Evolutionary conservation across 805 yeast species (phyloP).

Genomic region (Metschnikowia rubicola): DNA sequence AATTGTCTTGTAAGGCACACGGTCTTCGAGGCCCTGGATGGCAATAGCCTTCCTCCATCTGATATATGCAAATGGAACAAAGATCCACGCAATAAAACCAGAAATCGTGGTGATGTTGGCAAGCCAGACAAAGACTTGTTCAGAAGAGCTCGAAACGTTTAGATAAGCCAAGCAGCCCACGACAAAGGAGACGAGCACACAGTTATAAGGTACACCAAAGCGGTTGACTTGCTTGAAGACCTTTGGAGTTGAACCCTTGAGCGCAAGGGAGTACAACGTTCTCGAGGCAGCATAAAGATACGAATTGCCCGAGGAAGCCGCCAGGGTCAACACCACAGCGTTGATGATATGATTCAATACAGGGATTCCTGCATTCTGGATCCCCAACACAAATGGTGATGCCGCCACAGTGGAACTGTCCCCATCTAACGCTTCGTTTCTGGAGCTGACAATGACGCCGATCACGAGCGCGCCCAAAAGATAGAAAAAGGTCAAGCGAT

Average conservation of each 20-base stretch:
- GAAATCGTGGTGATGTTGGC: conserved; percentile 65
- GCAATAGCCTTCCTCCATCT: conserved; percentile 64
- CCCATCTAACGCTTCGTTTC: conserved; percentile 21
- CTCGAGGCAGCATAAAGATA: conserved; percentile 20
- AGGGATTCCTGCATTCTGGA: conserved; percentile 62
- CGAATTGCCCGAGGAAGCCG: conserved; percentile 35
- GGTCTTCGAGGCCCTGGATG: conserved; percentile 49
- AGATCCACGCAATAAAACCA: conserved; percentile 64
- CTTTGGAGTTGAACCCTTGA: conserved; percentile 17
- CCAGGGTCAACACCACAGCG: conserved; percentile 67
- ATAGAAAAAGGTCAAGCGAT: conserved; percentile 43
- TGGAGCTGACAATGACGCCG: conserved; percentile 35
- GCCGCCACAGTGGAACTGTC: conserved; percentile 50
- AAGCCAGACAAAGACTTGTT: conserved; percentile 60
- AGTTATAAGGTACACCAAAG: conserved; percentile 41
- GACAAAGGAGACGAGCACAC: conserved; percentile 31
- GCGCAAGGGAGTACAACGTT: conserved; percentile 17
- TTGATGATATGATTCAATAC: conserved; percentile 76
- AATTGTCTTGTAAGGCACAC: conserved; percentile 55
- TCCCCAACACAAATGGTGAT: conserved; percentile 82
- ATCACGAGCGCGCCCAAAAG: conserved; percentile 39
- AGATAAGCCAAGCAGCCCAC: conserved; percentile 50
- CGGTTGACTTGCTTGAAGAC: conserved; percentile 27
- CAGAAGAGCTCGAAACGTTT: conserved; percentile 50
- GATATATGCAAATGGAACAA: conserved; percentile 49